A percentile compares a stretch with the other conserved stretches of the same genome.
These are phyloP conservation scores for Beauveria australis DNA, from an alignment of 2,329 filamentous ascomycete species.

Conservation along the genomic window DNA sequence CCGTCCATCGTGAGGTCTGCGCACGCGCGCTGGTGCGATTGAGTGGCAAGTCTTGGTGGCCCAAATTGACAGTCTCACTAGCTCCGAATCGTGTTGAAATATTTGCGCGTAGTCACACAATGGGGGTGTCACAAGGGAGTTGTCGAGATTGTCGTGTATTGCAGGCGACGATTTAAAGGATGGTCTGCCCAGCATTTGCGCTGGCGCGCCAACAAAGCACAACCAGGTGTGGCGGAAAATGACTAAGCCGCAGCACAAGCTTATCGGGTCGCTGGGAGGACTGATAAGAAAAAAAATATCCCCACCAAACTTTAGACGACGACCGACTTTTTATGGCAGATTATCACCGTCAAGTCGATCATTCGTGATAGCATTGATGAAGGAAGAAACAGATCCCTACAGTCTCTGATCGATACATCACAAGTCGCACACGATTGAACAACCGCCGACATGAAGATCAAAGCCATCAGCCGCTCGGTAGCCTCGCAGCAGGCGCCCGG, in stretches of 20 bases:
- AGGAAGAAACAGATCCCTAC: not conserved
- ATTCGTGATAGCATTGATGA: not conserved
- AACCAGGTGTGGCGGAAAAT: not conserved
- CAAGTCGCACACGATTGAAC: not conserved
- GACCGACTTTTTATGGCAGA: not conserved
- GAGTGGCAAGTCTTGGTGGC: not conserved
- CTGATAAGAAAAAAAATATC: slow-evolving; percentile 11
- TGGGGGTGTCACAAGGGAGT: not conserved
- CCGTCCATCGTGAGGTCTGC: slow-evolving; percentile 26
- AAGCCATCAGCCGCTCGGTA: slow-evolving; percentile 58
- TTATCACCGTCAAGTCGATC: not conserved
- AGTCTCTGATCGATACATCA: not conserved
- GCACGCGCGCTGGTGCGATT: slow-evolving; percentile 4
- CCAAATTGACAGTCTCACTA: not conserved
- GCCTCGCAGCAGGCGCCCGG: slow-evolving; percentile 59
- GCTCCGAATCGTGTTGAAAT: not conserved
- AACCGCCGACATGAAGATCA: slow-evolving; percentile 43
- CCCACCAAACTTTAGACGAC: slow-evolving; percentile 6
- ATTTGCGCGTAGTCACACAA: not conserved
- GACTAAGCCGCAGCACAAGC: slow-evolving; percentile 9
- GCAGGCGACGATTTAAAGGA: not conserved
- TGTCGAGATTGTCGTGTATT: not conserved
- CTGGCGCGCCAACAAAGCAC: not conserved
- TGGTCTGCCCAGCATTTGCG: not conserved
- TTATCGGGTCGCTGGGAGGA: not conserved